Evolutionary conservation across 2,329 filamentous ascomycete genomes (phyloP).

Genomic region (Thyridium curvatum): DNA sequence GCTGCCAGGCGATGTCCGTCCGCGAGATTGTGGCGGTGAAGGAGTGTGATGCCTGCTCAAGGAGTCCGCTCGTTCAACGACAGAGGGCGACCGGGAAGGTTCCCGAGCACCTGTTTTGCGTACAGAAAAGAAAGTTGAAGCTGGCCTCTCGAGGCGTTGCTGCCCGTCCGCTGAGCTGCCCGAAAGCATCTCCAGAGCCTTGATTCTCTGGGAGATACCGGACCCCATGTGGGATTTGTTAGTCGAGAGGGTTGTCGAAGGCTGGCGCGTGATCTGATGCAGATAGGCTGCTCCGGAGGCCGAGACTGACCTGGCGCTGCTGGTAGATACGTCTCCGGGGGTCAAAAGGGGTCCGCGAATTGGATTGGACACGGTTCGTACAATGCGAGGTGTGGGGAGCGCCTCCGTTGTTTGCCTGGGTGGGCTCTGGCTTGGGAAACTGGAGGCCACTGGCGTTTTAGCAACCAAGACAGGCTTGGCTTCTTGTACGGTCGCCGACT

Average conservation of each 20-base stretch:
- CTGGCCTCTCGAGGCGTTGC: slow-evolving; percentile 30
- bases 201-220: slow-evolving; percentile 90
- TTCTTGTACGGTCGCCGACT: slow-evolving; percentile 74
- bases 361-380: slow-evolving; percentile 44
- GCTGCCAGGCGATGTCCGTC: slow-evolving; percentile 38
- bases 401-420: slow-evolving; percentile 13
- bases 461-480: slow-evolving; percentile 74
- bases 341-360: slow-evolving; percentile 36
- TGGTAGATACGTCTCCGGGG: slow-evolving; percentile 39
- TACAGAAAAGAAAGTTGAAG: slow-evolving; percentile 54
- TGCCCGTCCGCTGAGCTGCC: slow-evolving; percentile 21
- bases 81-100: slow-evolving; percentile 36
- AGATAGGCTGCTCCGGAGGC: slow-evolving; percentile 45
- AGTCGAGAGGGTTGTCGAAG: slow-evolving; percentile 43
- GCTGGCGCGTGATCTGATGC: slow-evolving; percentile 44
- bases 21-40: slow-evolving; percentile 31
- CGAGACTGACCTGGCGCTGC: slow-evolving; percentile 46
- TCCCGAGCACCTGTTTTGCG: slow-evolving; percentile 36
- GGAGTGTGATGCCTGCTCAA: slow-evolving; percentile 27
- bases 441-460: slow-evolving; percentile 73
- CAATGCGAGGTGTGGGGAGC: slow-evolving; percentile 20
- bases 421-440: slow-evolving; percentile 35
- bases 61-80: slow-evolving; percentile 35
- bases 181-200: slow-evolving; percentile 78
- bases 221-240: slow-evolving; percentile 82